Percentiles rank a stretch among this genome's conserved stretches.
These are phyloP conservation scores for Tulasnella sp. DNA, from an alignment of 768 basidiomycete genomes.

Conservation along the genomic window DNA sequence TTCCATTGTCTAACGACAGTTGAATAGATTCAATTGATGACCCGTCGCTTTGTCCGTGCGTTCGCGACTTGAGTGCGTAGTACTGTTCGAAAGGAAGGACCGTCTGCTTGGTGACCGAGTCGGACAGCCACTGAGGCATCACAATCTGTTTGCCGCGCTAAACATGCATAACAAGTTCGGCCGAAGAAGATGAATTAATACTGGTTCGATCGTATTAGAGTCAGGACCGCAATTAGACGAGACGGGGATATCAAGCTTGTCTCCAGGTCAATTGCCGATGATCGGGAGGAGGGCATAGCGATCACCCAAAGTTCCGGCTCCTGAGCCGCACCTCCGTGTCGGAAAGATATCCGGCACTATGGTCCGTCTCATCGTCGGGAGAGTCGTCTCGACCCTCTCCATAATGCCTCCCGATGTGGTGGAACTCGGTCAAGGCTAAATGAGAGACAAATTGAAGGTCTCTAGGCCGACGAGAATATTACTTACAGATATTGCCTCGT, in stretches of 20 bases:
- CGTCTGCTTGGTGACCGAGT: slow-evolving; percentile 43
- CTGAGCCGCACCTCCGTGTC: neutral
- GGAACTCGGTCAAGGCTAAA: neutral
- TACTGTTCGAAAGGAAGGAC: slow-evolving; percentile 49
- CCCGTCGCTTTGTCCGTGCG: neutral
- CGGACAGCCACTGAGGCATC: slow-evolving; percentile 60
- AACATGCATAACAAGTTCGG: neutral
- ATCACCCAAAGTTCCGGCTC: neutral
- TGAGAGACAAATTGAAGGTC: neutral
- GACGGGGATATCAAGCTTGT: neutral
- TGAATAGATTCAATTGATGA: neutral
- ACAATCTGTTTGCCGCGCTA: slow-evolving; percentile 48
- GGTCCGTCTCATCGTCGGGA: neutral
- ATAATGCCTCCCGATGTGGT: neutral
- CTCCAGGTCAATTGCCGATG: neutral
- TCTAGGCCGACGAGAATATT: neutral
- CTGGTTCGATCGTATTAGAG: neutral
- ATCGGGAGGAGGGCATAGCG: neutral
- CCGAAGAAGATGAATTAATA: neutral
- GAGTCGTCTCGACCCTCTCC: neutral
- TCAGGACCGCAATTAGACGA: neutral
- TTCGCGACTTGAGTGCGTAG: slow-evolving; percentile 39
- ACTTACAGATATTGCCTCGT: slow-evolving; percentile 5
- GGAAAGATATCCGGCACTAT: neutral
- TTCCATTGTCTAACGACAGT: neutral